Conservation (phyloP, 106 monocot species). For the Posidonia australis region DNA sequence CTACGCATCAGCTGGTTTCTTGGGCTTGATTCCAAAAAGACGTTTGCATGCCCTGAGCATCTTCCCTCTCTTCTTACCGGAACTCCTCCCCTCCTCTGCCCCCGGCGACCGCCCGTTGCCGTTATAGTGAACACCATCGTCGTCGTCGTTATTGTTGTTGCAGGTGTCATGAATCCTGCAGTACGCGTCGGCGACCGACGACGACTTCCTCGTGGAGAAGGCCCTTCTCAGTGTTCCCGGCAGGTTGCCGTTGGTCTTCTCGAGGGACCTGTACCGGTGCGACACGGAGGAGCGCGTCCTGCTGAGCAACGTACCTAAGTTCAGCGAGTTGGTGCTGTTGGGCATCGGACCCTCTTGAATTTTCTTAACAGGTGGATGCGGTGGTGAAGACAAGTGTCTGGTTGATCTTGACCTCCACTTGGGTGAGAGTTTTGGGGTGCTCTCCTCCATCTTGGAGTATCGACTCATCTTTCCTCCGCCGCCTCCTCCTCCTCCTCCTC, state of each 20-base stretch:
- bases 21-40: neutral
- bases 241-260: neutral
- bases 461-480: neutral
- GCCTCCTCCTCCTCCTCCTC: too few relatives aligned
- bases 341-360: neutral
- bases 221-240: neutral
- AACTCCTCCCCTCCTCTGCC: neutral
- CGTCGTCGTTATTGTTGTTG: neutral
- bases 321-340: neutral
- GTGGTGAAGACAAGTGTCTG: neutral
- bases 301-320: neutral
- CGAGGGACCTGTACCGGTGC: neutral
- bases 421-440: neutral
- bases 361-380: neutral
- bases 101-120: too few relatives aligned
- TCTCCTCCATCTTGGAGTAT: neutral
- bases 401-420: neutral
- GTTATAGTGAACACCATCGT: too few relatives aligned
- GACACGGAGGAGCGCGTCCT: slow-evolving; percentile 1
- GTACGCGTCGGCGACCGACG: slow-evolving; percentile 3
- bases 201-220: neutral
- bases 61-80: neutral
- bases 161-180: neutral
- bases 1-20: neutral
- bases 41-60: neutral